These are phyloP conservation scores for Casuarina equisetifolia DNA, from an alignment of 306 rosid genomes.

Conservation along the genomic window DNA sequence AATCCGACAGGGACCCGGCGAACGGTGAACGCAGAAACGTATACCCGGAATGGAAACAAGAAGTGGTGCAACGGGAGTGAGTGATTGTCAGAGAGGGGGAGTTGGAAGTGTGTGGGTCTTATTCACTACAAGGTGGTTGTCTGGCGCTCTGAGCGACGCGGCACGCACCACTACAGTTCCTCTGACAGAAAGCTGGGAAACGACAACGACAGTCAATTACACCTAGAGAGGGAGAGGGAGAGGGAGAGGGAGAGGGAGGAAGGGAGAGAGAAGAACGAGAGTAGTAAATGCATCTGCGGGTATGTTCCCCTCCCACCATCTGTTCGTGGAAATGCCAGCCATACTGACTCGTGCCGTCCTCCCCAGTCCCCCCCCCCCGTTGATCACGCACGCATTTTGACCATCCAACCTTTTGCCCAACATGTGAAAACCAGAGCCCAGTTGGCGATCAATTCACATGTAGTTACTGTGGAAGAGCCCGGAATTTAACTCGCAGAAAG, in stretches of 20 bases:
- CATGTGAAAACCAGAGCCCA: not conserved
- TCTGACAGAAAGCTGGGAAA: constrained; percentile 15
- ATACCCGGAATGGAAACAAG: constrained; percentile 43
- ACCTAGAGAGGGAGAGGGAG: constrained; percentile 45
- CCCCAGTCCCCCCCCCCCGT: constrained; percentile 27
- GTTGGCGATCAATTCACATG: not conserved
- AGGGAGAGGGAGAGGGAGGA: constrained; percentile 21
- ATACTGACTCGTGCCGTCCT: constrained; percentile 5
- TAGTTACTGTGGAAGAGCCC: not conserved
- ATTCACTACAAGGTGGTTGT: constrained; percentile 35
- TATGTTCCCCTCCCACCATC: constrained; percentile 73
- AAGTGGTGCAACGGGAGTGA: constrained; percentile 28
- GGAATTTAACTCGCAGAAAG: constrained; percentile 4
- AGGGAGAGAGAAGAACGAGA: constrained; percentile 14
- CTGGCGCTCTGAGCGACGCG: constrained; percentile 29
- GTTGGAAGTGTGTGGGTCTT: constrained; percentile 41
- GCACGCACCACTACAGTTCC: constrained; percentile 1
- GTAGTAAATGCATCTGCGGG: constrained; percentile 9
- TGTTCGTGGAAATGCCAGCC: constrained; percentile 54
- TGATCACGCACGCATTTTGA: constrained; percentile 38
- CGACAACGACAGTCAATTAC: constrained; percentile 38
- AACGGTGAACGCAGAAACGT: not conserved
- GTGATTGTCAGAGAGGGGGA: constrained; percentile 29
- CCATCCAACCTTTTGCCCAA: not conserved
- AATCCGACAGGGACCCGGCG: not conserved